Conservation (phyloP, 805 yeast species). For the Zygotorulaspora sp. region DNA sequence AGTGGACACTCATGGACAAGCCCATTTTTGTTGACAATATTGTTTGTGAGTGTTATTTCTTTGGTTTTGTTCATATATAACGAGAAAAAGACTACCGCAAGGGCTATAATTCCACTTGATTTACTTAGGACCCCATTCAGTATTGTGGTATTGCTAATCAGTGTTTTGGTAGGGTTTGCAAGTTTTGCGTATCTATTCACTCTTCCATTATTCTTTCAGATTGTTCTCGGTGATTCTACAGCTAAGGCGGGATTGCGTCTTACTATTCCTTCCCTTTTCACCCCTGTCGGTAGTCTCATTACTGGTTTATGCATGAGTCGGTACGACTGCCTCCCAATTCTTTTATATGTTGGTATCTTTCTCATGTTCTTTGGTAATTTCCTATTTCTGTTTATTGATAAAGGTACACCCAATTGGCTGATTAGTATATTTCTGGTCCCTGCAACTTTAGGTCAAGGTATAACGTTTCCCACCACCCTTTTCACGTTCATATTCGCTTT, state of each 20-base stretch:
- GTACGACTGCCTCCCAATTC: conserved; percentile 25
- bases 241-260: conserved; percentile 41
- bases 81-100: conserved; percentile 16
- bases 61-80: conserved; percentile 12
- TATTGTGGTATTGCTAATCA: conserved; percentile 19
- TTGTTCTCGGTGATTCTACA: conserved; percentile 39
- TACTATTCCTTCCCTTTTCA: conserved; percentile 40
- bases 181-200: conserved; percentile 41
- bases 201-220: conserved; percentile 41
- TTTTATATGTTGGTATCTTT: conserved; percentile 36
- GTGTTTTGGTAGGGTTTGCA: conserved; percentile 38
- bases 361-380: conserved; percentile 38
- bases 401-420: conserved; percentile 27
- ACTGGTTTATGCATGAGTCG: conserved; percentile 40
- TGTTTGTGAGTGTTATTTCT: conserved; percentile 9
- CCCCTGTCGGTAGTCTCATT: conserved; percentile 42
- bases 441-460: conserved; percentile 40
- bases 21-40: conserved; percentile 6
- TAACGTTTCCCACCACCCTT: conserved; percentile 37
- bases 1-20: conserved; percentile 7
- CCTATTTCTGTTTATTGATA: conserved; percentile 26
- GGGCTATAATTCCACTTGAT: conserved; percentile 19
- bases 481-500: conserved; percentile 38
- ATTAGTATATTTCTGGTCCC: conserved; percentile 33
- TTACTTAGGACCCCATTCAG: conserved; percentile 10